Base-by-base conservation (phyloP, 257 asterid species). In the Cordia subcordata region DNA sequence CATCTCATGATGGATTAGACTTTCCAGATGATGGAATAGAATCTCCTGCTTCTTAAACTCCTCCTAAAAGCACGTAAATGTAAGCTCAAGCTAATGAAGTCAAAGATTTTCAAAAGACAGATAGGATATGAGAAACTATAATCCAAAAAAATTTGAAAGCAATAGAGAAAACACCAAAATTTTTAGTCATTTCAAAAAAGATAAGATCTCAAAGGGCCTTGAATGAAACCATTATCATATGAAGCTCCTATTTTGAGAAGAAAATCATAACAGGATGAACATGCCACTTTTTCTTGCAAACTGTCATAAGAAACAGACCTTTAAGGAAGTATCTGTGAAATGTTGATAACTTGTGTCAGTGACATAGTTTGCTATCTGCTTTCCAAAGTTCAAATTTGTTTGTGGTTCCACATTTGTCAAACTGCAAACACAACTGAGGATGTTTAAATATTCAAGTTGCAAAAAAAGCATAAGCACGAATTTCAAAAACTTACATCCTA, bases 301-400 rank as follows among this genome's bases (percentile, higher is more conserved):
- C 16, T 37, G 62, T 54, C 50, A 57, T 40, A 59, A 54, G 46
- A 63, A 63, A 60, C 13, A 56, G 54, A 81, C 87, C 87, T 68
- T 68, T 49, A 20, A 55, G 60, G 68, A 62, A 18, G 74, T 21
- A 61, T 49, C 69, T 49, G n/a, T 68, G 23, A 62, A 45, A 35
- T 53, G 49, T 23, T 45, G 64, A 51, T 44, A 22, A 12, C 58
- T 40, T 63, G 55, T 47, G 64, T 14, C 58, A 64, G 66, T 37
- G 46, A n/a, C 63, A 38, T 47, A 33, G 49, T 69, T 46, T 15
- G 57, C 12, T 40, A 55, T 51, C 58, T 65, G 75, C 21, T 18
- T 68, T 65, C 64, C 59, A 70, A 46, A 5, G 13, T 64, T 75
- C 47, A 58, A 17, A 52, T 46, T 14, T 60, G 32, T 68, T 57